Percentiles rank a stretch among this genome's conserved stretches.
Evolutionary conservation across 2,329 filamentous ascomycete species (phyloP).

Genomic region (Penicillium hesseltinei): DNA sequence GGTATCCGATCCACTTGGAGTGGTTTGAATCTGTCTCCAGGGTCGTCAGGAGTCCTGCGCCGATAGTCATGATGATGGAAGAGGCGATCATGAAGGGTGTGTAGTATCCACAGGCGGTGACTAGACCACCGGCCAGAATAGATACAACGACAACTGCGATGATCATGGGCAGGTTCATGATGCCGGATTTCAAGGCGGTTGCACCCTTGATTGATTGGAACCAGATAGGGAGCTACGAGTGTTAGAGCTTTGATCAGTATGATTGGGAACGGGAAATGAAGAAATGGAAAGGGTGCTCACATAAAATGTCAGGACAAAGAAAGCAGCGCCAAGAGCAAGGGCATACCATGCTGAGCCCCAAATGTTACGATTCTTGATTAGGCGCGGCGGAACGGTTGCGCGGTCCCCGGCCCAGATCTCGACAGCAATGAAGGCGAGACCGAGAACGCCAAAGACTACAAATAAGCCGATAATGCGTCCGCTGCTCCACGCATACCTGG

Average conservation of each 20-base stretch:
- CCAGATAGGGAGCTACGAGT: slow-evolving; percentile 43
- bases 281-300: slow-evolving; percentile 16
- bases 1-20: slow-evolving; percentile 42
- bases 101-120: slow-evolving; percentile 40
- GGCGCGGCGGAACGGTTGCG: slow-evolving; percentile 47
- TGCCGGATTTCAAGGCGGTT: slow-evolving; percentile 36
- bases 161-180: slow-evolving; percentile 40
- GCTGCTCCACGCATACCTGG: slow-evolving; percentile 46
- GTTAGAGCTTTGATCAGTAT: neutral
- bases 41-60: slow-evolving; percentile 38
- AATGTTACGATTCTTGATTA: slow-evolving; percentile 47
- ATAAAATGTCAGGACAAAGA: slow-evolving; percentile 49
- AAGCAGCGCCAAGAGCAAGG: slow-evolving; percentile 44
- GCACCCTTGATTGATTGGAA: slow-evolving; percentile 42
- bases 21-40: slow-evolving; percentile 32
- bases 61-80: slow-evolving; percentile 33
- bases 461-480: slow-evolving; percentile 50
- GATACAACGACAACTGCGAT: slow-evolving; percentile 33
- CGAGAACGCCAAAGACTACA: slow-evolving; percentile 51
- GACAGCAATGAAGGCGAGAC: slow-evolving; percentile 41
- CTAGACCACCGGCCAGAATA: slow-evolving; percentile 31
- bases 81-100: slow-evolving; percentile 41
- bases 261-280: neutral
- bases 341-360: slow-evolving; percentile 41
- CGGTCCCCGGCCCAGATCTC: slow-evolving; percentile 41